Conservation (phyloP, 139 green algal species). For the Pleodorina starrii region DNA sequence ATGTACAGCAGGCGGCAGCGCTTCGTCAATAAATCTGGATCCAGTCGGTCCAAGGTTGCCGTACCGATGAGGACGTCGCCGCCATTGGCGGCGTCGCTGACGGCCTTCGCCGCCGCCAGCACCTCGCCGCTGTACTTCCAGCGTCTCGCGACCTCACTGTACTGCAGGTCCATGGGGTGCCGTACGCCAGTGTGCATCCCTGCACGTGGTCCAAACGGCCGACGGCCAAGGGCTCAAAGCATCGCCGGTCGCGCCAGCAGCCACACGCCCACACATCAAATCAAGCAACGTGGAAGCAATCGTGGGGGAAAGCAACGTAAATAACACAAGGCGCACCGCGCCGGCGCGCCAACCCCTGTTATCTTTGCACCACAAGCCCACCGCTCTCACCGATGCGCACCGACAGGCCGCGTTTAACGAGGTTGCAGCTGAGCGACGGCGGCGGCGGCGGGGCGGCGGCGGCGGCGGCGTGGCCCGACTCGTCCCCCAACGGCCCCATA, state of each 20-base stretch:
- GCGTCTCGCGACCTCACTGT: slow-evolving; percentile 38
- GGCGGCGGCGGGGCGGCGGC: too few relatives aligned
- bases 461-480: neutral
- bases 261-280: too few relatives aligned
- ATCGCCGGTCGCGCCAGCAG: too few relatives aligned
- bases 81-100: slow-evolving; percentile 43
- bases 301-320: too few relatives aligned
- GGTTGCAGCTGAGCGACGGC: slow-evolving; percentile 10
- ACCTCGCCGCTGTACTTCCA: slow-evolving; percentile 49
- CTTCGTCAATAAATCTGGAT: slow-evolving; percentile 9
- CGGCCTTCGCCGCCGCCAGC: slow-evolving; percentile 20
- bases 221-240: too few relatives aligned
- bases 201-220: too few relatives aligned
- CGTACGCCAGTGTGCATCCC: slow-evolving; percentile 39
- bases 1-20: slow-evolving; percentile 16
- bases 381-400: slow-evolving; percentile 22
- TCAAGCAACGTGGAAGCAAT: too few relatives aligned
- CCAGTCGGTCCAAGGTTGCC: neutral
- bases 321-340: too few relatives aligned
- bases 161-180: neutral
- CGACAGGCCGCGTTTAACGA: neutral
- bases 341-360: too few relatives aligned
- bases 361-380: too few relatives aligned
- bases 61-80: slow-evolving; percentile 21
- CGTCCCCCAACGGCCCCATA: neutral